Conservation (phyloP, 306 rosid species). For the Lupinus albus region DNA sequence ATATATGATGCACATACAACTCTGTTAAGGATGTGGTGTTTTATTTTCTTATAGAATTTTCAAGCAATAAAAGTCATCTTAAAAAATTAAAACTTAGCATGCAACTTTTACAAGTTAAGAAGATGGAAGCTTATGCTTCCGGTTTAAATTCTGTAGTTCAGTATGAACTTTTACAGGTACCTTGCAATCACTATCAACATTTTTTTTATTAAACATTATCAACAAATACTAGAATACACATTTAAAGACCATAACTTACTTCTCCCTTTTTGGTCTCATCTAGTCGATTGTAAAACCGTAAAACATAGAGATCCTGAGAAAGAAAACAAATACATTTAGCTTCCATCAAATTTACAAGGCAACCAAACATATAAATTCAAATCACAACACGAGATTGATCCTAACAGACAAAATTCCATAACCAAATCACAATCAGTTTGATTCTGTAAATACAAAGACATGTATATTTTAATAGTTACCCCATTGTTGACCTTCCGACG, state of each 20-base stretch:
- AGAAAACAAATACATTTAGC: slow-evolving; percentile 39
- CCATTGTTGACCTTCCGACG: slow-evolving; percentile 66
- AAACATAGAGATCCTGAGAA: slow-evolving; percentile 79
- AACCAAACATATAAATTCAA: slow-evolving; percentile 1
- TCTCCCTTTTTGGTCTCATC: slow-evolving; percentile 94
- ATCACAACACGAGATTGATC: slow-evolving; percentile 9
- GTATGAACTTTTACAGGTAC: slow-evolving; percentile 1
- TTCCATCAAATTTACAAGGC: slow-evolving; percentile 33
- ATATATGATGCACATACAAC: neutral
- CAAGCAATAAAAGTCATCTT: no score
- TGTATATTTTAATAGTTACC: slow-evolving; percentile 49
- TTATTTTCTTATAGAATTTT: no score
- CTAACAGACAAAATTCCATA: slow-evolving; percentile 17
- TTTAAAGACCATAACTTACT: slow-evolving; percentile 56
- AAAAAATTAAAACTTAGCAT: no score
- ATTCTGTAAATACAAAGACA: slow-evolving; percentile 18
- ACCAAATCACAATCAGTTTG: slow-evolving; percentile 31
- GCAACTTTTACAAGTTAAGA: no score
- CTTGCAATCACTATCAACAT: slow-evolving; percentile 17
- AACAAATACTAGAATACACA: slow-evolving; percentile 25
- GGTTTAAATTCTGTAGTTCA: neutral
- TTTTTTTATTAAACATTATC: neutral
- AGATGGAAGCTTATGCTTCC: slow-evolving; percentile 24
- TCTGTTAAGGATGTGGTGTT: no score
- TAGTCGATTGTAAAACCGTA: slow-evolving; percentile 83